Evolutionary conservation across 2,329 filamentous ascomycete species (phyloP), one percentile per base, ranked within the genome.

Genomic region (Albifimbria verrucaria): DNA sequence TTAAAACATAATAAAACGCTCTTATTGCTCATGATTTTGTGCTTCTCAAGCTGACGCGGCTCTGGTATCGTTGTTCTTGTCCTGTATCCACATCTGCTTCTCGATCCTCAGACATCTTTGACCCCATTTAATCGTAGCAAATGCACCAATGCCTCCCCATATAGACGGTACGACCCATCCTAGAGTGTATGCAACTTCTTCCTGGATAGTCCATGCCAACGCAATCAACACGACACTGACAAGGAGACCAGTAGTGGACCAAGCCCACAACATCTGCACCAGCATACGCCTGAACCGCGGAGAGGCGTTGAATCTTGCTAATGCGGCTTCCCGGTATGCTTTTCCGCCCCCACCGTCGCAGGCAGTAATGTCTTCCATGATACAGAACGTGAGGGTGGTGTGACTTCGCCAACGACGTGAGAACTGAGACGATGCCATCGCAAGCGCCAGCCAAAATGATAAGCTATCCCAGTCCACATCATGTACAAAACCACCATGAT

Each of bases 351-450:
- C 78, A n/a, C 81, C 82, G 59, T 85, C 82, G 6, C 85, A 82
- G 2, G 78, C 80, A 9, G 85, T 76, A 25, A 85, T 76, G 57
- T 86, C 82, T 65, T 86, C 82, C 26, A 85, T 77, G 25, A 85
- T 69, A 23, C 80, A 82, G 55, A 82, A 81, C 4, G 84, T 72
- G 11, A 79, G 75, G 82, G 83, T 23, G 76, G 77, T 58, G 82
- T 77, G 48, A 62, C 70, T 17, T 74, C 76, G 20, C 80, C 81
- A 59, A 79, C 81, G 0, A 75, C 73, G 0, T 79, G 77, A 2
- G 81, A 84, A 36, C 78, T 82, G 51, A 85, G 79, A 50, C 79
- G 77, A 28, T 55, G 53, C 50, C 53, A 52, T 15, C 44, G 28
- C 32, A 55, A 48, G 12, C 43, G 50, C 53, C 53, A 55, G 17